Base-by-base conservation (phyloP, 2,329 filamentous ascomycete species). In the Pochonia chlamydosporia region DNA sequence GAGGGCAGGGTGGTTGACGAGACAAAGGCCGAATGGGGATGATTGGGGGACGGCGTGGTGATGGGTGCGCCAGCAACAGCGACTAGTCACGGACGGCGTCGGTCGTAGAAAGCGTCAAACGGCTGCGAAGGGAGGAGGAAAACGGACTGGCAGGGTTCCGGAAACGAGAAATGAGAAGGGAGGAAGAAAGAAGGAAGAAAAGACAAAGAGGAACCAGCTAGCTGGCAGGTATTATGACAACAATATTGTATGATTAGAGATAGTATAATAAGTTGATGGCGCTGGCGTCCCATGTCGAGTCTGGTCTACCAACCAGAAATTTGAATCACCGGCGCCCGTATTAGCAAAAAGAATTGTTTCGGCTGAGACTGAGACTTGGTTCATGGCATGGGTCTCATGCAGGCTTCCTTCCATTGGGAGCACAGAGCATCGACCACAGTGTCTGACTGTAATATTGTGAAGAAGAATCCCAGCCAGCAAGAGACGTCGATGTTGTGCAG, bases 231-330 rank as follows among this genome's bases (percentile, higher is more conserved):
- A 11, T 5, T 36, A 21, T 36, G 33, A 39, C 49, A 73, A 56
- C 46, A 73, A 65, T 72, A 76, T 76, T 62, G 61, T 23, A 39
- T 16, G 35, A 39, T 16, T 21, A 39, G 18, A 6, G 11, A 36
- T 14, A 36, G 6, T 20, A 18, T 20, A 36, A 18, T 20, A 39
- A 23, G 20, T 21, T 13, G 35, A 21, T 39, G 35, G 35, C 35
- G 18, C 35, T 23, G 35, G 35, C 20, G 20, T 39, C 35, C 21
- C n/a, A 10, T 35, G n/a, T 8, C 31, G n/a, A 14, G 31, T 16
- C 35, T 39, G 18, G 18, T 39, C 18, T 39, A 13, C 35, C 35
- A 39, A 39, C 16, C 18, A 39, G 35, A 20, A 39, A 35, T 16
- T 20, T 16, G 35, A 39, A 39, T 23, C n/a, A 23, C 21, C 23